These are phyloP conservation scores for Ganoderma lingzhi DNA, from an alignment of 1,284 basidiomycete species.

Conservation along the genomic window DNA sequence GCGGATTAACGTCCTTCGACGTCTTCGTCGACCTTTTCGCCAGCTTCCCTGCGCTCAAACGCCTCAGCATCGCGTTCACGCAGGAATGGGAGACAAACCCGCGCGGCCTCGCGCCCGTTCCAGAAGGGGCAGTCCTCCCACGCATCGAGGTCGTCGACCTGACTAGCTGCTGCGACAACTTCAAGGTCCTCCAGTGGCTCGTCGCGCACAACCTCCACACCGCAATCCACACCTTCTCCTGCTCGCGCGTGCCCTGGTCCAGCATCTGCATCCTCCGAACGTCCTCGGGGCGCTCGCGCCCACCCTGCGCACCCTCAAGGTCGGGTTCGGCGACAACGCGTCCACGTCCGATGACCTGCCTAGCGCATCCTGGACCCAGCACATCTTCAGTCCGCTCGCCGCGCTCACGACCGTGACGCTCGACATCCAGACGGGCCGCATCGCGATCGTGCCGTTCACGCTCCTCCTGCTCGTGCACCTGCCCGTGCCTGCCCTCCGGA, in stretches of 20 bases:
- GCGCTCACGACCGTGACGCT: slow-evolving; percentile 27
- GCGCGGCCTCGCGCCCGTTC: background rate
- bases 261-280: slow-evolving; percentile 18
- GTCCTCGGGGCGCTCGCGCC: slow-evolving; percentile 23
- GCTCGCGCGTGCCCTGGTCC: slow-evolving; percentile 24
- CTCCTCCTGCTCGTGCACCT: slow-evolving; percentile 28
- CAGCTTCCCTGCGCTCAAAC: slow-evolving; percentile 21
- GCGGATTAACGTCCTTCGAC: slow-evolving; percentile 28
- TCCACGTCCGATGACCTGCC: slow-evolving; percentile 11
- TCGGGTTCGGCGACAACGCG: slow-evolving; percentile 24
- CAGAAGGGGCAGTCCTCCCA: slow-evolving; percentile 4
- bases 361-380: slow-evolving; percentile 10
- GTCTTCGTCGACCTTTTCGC: slow-evolving; percentile 27
- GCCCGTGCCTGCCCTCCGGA: slow-evolving; percentile 23
- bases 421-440: slow-evolving; percentile 27
- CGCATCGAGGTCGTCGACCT: slow-evolving; percentile 26
- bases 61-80: slow-evolving; percentile 29
- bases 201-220: slow-evolving; percentile 22
- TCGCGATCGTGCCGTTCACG: slow-evolving; percentile 27
- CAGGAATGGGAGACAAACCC: slow-evolving; percentile 30
- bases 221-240: slow-evolving; percentile 24
- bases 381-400: slow-evolving; percentile 22
- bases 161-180: slow-evolving; percentile 30
- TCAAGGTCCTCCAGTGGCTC: slow-evolving; percentile 30
- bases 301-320: slow-evolving; percentile 21